Percentiles rank a stretch among this genome's conserved stretches.
These are phyloP conservation scores for Trichoderma citrinoviride DNA, from an alignment of 2,329 filamentous ascomycete species.

Conservation along the genomic window DNA sequence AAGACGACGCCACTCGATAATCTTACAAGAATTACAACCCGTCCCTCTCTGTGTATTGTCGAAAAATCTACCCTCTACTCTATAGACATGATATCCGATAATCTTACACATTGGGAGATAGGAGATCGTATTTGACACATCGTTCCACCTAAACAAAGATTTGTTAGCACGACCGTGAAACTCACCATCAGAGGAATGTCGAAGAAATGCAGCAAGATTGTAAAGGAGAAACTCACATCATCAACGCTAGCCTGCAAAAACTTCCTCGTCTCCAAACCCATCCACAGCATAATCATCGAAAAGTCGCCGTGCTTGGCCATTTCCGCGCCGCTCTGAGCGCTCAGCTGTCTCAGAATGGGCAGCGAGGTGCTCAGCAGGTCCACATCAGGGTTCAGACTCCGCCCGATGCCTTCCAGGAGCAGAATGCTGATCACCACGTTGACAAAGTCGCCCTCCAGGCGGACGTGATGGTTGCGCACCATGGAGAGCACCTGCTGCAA, in stretches of 20 bases:
- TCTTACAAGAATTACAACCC: constrained; percentile 1
- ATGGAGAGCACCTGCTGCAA: constrained; percentile 85
- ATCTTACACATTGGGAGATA: constrained; percentile 78
- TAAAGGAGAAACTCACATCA: constrained; percentile 59
- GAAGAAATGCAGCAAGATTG: background rate
- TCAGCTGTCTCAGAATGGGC: constrained; percentile 84
- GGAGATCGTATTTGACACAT: constrained; percentile 85
- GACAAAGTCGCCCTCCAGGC: constrained; percentile 95
- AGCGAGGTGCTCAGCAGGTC: constrained; percentile 84
- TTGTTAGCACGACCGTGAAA: background rate
- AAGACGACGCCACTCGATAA: background rate
- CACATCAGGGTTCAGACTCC: constrained; percentile 78
- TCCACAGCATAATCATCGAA: constrained; percentile 87
- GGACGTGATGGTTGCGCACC: constrained; percentile 88
- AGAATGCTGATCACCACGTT: constrained; percentile 97
- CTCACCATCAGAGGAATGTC: background rate
- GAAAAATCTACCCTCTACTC: background rate
- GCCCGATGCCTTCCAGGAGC: constrained; percentile 88
- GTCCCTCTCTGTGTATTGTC: background rate
- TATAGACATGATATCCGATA: background rate
- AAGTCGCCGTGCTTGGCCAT: constrained; percentile 72
- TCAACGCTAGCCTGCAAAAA: constrained; percentile 89
- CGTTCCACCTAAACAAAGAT: constrained; percentile 62
- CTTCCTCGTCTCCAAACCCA: constrained; percentile 80
- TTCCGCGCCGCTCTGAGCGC: constrained; percentile 69